phyloP scores from a whole-genome alignment of 1,284 basidiomycete genomes.

The Malassezia nana region DNA sequence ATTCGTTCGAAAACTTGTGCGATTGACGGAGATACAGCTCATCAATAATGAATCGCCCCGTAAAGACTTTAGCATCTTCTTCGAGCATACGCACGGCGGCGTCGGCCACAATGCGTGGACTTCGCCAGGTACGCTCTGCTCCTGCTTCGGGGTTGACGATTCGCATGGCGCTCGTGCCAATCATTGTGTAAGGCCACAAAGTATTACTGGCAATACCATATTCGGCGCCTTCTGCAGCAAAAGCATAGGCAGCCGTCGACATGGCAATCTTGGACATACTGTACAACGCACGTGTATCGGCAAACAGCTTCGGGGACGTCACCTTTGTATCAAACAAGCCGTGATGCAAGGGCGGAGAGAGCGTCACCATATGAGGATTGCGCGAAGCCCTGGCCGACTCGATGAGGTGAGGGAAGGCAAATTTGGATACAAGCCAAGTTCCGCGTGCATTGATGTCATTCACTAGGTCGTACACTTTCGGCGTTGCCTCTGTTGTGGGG shows the following conservation, averaged over 20 bases:
- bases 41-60: conserved; percentile 38
- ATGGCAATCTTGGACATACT: conserved; percentile 45
- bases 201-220: conserved; percentile 33
- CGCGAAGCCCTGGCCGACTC: conserved; percentile 14
- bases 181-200: conserved; percentile 35
- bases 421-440: conserved; percentile 34
- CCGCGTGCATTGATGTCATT: conserved; percentile 42
- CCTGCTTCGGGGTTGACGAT: conserved; percentile 29
- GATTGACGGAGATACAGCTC: conserved; percentile 39
- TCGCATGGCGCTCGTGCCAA: conserved; percentile 38
- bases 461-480: conserved; percentile 24
- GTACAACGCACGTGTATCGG: conserved; percentile 26
- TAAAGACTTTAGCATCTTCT: conserved; percentile 22
- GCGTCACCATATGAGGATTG: conserved; percentile 46
- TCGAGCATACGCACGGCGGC: conserved; percentile 37
- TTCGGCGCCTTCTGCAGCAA: conserved; percentile 36
- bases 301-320: conserved; percentile 20
- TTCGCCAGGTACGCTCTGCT: conserved; percentile 27
- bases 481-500: conserved; percentile 21
- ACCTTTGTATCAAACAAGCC: conserved; percentile 18
- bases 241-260: conserved; percentile 34
- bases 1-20: conserved; percentile 19
- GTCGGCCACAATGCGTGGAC: conserved; percentile 38
- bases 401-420: conserved; percentile 40
- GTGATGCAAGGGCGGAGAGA: conserved; percentile 34